Base-by-base conservation (phyloP, 192 early-diverging fungal species). In the Podila minutissima region DNA sequence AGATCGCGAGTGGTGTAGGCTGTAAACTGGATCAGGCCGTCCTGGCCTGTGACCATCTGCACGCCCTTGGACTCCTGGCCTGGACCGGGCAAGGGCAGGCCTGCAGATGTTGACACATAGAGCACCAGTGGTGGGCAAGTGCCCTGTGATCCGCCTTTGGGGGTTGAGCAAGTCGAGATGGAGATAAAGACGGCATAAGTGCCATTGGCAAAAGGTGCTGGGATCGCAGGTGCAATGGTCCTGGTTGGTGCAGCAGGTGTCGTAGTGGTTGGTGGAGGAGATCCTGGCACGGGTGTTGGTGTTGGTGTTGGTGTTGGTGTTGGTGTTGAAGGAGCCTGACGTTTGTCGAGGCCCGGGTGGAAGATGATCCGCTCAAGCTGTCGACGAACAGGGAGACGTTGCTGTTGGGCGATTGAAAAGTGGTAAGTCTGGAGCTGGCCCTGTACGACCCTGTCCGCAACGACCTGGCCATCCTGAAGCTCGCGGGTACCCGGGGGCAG, bases 381-480 rank as follows among this genome's bases (percentile, higher is more conserved):
- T 55, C 77, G 49, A 17, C 67, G 51, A 2, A 73, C 77, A 31
- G 77, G 71, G 17, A 81, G 53, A 15, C 20, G 29, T n/a, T 67
- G 65, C 37, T 62, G 48, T 31, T 69, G 77, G 20, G 35, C 55
- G 28, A 81, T 63, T 48, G 77, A 58, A 69, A 73, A 81, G 50
- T 81, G 77, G 22, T 81, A 81, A 2, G 77, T 81, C 62, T 81
- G 77, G 20, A 81, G 62, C 28, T 81, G 77, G 19, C 65, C 67
- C 12, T 69, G 66, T 15, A 61, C 66, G 41, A 81, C 71, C 12
- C 41, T 81, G 58, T 81, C 77, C 19, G 65, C 77, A 22, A 81
- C 77, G 2, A 73, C 67, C 37, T 69, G 65, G 4, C 71, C 50
- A 60, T 81, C 77, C 41, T 69, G 66, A 5, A 81, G 62, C 57